phyloP scores from a whole-genome alignment of 352 stramenopile species.

The Globisporangium yorkense region DNA sequence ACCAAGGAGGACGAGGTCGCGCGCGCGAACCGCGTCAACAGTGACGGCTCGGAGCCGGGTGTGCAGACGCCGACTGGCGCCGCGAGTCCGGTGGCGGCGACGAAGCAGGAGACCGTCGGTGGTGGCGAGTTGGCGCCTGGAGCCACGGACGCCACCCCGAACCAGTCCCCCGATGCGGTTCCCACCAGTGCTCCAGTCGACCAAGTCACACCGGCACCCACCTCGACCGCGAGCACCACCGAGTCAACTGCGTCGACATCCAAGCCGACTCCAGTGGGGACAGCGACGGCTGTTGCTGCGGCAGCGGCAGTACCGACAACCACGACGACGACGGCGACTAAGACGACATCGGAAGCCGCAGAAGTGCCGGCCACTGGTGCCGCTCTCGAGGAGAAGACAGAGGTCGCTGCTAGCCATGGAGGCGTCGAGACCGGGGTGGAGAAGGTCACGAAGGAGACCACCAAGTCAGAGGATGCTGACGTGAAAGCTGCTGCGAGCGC shows the following conservation, averaged over 20 bases:
- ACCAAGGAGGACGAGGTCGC: constrained; percentile 42
- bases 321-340: neutral
- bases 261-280: neutral
- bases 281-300: neutral
- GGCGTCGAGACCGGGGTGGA: neutral
- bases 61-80: constrained; percentile 37
- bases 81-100: constrained; percentile 8
- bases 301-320: neutral
- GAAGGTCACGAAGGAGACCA: neutral
- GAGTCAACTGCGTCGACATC: neutral
- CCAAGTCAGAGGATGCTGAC: neutral
- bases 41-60: constrained; percentile 41
- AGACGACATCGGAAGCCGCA: neutral
- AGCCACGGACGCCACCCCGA: neutral
- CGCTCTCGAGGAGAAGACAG: constrained; percentile 11
- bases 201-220: neutral
- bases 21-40: constrained; percentile 33
- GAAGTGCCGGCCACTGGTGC: neutral
- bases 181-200: neutral
- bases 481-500: neutral
- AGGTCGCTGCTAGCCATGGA: neutral
- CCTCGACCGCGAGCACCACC: constrained; percentile 3
- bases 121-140: neutral
- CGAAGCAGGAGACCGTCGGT: neutral
- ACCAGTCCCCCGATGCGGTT: neutral